Conservation (phyloP, 441 rosid species). For the Syzygium syzygioides region DNA sequence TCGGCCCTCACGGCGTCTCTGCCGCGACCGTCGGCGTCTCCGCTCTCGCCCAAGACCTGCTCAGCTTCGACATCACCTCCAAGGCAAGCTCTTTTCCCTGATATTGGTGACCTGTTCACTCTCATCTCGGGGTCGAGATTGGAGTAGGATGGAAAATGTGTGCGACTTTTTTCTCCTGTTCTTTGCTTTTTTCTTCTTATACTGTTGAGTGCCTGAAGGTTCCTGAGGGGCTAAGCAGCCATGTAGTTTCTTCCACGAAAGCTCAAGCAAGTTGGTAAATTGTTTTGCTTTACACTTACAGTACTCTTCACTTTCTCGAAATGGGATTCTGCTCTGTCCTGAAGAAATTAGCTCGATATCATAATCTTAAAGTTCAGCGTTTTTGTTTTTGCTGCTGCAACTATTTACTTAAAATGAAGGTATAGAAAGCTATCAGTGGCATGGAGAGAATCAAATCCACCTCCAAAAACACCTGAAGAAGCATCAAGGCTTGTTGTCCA, state of each 20-base stretch:
- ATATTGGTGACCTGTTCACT: background rate
- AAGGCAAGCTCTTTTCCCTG: slow-evolving; percentile 28
- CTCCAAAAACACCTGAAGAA: slow-evolving; percentile 69
- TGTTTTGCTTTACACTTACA: background rate
- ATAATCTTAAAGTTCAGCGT: background rate
- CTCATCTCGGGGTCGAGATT: background rate
- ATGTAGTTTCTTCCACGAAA: slow-evolving; percentile 71
- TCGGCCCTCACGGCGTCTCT: slow-evolving; percentile 56
- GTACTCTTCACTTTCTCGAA: background rate
- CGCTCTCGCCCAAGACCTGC: slow-evolving; percentile 70
- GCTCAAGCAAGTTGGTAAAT: slow-evolving; percentile 87
- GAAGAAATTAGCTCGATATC: background rate
- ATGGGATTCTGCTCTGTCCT: background rate
- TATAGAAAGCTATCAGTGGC: slow-evolving; percentile 67
- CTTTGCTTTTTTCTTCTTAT: background rate
- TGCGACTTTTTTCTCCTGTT: background rate
- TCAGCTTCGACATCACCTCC: slow-evolving; percentile 66
- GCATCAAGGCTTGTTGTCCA: slow-evolving; percentile 55
- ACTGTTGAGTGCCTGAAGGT: slow-evolving; percentile 27
- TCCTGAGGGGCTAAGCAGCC: slow-evolving; percentile 58
- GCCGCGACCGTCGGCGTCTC: slow-evolving; percentile 58
- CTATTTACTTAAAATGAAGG: slow-evolving; percentile 31
- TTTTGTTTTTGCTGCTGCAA: background rate
- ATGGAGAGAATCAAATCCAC: slow-evolving; percentile 72
- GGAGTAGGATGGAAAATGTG: background rate